Evolutionary conservation across 2,329 filamentous ascomycete species (phyloP), one percentile per base, ranked within the genome.

Genomic region (Bisporella sp.): DNA sequence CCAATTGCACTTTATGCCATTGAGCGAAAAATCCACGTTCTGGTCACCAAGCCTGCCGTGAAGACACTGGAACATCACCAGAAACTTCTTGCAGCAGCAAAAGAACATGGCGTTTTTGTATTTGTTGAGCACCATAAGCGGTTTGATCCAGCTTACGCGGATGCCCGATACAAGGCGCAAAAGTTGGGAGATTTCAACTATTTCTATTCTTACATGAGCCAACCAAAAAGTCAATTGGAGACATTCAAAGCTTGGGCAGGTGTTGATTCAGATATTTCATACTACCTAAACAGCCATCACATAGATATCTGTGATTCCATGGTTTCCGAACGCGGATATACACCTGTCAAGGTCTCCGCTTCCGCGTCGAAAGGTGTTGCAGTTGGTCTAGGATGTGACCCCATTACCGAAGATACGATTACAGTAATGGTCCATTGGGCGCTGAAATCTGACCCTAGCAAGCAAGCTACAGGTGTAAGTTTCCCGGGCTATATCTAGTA

Each of bases 81-180:
- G 57, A 71, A 82, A 33, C 82, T 96, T 12, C 75, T 95, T 50
- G 78, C 78, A 46, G 87, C 83, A 29, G 82, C 88, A 5, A 76
- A 78, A 57, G 82, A 87, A 65, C 73, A 87, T 67, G 82, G 83
- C 57, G 90, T 96, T 52, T 92, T 91, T 66, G 89, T 96, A 57
- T 96, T 89, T 73, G 77, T 96, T 62, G 91, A 96, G 76, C 91
- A 96, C 73, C 91, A 96, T 79, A 96, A 96, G 76, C 89, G 92
- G 51, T 96, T 85, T 71, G 91, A 96, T 68, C 91, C 91, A 2
- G 89, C 89, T 28, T 96, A 96, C 73, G 82, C 88, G 11, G 91
- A 96, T 68, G 92, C 92, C 11, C 81, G 84, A 46, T 84, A 84
- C 71, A 83, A 85, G 60, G 88, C 89, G 11, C 73, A 81, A 64